Evolutionary conservation across 306 rosid genomes (phyloP).

Genomic region (Acmispon strigosus): DNA sequence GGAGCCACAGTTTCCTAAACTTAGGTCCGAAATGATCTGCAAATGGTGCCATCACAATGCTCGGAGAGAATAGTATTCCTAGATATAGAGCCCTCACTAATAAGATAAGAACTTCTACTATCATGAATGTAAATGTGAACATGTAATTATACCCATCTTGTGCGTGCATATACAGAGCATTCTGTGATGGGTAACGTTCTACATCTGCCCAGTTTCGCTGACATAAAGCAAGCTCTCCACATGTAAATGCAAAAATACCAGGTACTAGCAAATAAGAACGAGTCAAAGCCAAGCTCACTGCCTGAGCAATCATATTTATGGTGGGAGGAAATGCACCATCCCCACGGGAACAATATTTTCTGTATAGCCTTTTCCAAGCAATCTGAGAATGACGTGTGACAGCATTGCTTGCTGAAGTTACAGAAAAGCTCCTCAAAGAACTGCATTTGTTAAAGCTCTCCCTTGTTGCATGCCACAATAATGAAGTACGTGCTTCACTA

Average conservation of each 20-base stretch:
- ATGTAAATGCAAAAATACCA: constrained; percentile 66
- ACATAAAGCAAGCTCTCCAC: constrained; percentile 79
- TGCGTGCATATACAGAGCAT: constrained; percentile 56
- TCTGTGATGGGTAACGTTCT: constrained; percentile 47
- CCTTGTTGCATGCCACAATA: constrained; percentile 30
- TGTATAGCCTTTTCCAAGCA: constrained; percentile 63
- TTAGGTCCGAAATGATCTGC: constrained; percentile 62
- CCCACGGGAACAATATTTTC: constrained; percentile 41
- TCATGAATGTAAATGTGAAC: constrained; percentile 40
- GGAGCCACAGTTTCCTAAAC: constrained; percentile 77
- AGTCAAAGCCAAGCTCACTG: constrained; percentile 71
- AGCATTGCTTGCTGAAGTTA: constrained; percentile 33
- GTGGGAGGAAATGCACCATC: constrained; percentile 33
- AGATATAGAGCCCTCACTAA: constrained; percentile 68
- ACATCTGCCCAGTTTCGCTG: constrained; percentile 43
- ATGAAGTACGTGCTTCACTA: constrained; percentile 30
- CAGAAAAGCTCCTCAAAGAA: constrained; percentile 37
- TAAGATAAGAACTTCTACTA: constrained; percentile 58
- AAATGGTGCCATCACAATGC: constrained; percentile 81
- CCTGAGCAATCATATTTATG: constrained; percentile 71
- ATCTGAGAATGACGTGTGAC: constrained; percentile 46
- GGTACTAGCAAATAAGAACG: constrained; percentile 79
- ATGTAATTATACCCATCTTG: constrained; percentile 72
- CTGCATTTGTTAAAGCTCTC: constrained; percentile 25
- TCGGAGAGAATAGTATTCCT: constrained; percentile 77